Evolutionary conservation across 139 green algal genomes (phyloP).

Genomic region (Coelastrella sp.): DNA sequence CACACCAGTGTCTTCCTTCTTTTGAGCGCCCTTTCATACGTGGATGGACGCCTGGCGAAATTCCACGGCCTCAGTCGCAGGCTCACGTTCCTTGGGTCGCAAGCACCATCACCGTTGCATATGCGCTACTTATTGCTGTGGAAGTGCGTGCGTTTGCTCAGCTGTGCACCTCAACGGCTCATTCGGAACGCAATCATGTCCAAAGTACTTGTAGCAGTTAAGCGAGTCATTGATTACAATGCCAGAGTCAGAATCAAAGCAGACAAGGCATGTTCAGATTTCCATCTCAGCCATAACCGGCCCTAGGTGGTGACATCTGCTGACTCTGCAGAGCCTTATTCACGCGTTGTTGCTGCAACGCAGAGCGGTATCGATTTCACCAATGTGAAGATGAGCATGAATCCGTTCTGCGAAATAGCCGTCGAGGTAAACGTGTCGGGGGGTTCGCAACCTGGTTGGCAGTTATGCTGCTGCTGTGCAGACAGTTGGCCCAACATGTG

Average conservation of each 20-base stretch:
- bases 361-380: slow-evolving; percentile 90
- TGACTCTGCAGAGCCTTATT: not conserved
- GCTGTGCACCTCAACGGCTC: not conserved
- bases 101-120: no score
- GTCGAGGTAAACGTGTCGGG: slow-evolving; percentile 75
- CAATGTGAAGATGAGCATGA: slow-evolving; percentile 94
- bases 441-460: not conserved
- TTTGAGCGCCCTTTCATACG: no score
- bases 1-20: no score
- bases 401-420: slow-evolving; percentile 98
- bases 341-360: not conserved
- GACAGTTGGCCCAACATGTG: not conserved
- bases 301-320: not conserved
- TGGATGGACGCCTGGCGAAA: no score
- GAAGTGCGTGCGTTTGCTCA: no score
- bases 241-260: slow-evolving; percentile 88
- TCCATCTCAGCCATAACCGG: not conserved
- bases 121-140: no score
- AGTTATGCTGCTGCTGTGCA: not conserved
- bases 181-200: slow-evolving; percentile 60
- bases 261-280: slow-evolving; percentile 75
- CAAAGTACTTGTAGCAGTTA: slow-evolving; percentile 87
- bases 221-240: slow-evolving; percentile 94
- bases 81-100: no score
- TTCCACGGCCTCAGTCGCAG: no score